phyloP scores from a whole-genome alignment of 169 alveolate species.

The Eimeria falciformis region DNA sequence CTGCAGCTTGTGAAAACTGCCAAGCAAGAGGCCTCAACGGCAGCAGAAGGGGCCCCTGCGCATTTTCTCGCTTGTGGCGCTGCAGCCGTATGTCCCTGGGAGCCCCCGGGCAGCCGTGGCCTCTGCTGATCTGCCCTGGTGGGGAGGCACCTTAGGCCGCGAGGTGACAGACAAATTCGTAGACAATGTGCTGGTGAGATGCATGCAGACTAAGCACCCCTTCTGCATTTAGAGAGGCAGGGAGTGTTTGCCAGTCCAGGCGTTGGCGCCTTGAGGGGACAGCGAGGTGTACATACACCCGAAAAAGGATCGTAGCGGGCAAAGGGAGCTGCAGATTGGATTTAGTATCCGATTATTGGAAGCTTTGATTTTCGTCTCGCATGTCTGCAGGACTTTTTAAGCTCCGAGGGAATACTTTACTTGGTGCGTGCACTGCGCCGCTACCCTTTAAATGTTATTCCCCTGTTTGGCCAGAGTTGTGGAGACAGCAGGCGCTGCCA shows the following conservation, averaged over 20 bases:
- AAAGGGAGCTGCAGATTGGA: neutral
- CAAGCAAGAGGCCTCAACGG: too few relatives aligned
- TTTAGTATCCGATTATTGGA: neutral
- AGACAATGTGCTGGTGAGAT: neutral
- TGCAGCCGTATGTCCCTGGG: constrained; percentile 27
- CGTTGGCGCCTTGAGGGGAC: neutral
- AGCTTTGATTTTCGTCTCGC: neutral
- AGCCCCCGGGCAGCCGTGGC: neutral
- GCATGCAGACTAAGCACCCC: neutral
- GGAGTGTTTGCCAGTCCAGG: too few relatives aligned
- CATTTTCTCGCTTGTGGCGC: neutral
- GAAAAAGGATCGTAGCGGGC: neutral
- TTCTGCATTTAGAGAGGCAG: too few relatives aligned
- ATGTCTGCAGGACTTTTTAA: neutral
- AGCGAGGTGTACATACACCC: neutral
- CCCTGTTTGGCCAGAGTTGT: too few relatives aligned
- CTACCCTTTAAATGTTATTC: too few relatives aligned
- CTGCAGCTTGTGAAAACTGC: too few relatives aligned
- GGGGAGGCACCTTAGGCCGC: neutral
- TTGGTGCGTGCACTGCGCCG: too few relatives aligned
- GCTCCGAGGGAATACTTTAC: neutral
- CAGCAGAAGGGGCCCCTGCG: too few relatives aligned
- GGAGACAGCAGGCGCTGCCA: neutral
- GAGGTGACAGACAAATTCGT: neutral
- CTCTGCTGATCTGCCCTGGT: constrained; percentile 9